Evolutionary conservation across 345 rosid genomes (phyloP), one percentile per base, ranked within the genome.

Genomic region (Psidium friedrichsthalianum): DNA sequence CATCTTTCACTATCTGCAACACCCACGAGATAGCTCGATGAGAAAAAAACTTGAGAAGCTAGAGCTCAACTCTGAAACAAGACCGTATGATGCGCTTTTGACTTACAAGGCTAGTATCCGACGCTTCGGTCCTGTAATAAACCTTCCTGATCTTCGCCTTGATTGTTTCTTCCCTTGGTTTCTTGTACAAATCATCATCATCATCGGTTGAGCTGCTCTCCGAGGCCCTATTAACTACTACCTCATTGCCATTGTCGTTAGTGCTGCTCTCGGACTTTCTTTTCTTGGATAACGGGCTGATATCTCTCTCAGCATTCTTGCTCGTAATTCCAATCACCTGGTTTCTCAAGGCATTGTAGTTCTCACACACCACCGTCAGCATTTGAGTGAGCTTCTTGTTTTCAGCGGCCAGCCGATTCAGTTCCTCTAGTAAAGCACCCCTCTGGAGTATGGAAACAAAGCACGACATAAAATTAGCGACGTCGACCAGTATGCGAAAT

Each of bases 201-300:
- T 93, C 95, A 83, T 95, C 98, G 36, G 94, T 95, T 4, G 98
- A 94, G 88, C 99, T 95, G 89, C 94, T 94, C 88, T 97, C 98
- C 1, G 98, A 94, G 9, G 89, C 91, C 74, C 95, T 90, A 61
- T 44, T 69, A 15, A 74, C 90, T 74, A 87, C 84, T 11, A 59
- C 89, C 36, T 89, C 89, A 14, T 82, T 54, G 47, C 82, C 84
- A 21, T 49, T 56, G 56, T 84, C 89, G 85, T 83, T 87, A 29
- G 15, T 27, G 86, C 91, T 90, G 53, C 90, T 89, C 80, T 69
- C 59, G 16, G 27, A 93, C 92, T 84, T 97, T 32, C 97, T 94
- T 86, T 95, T 95, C 94, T 88, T 95, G 20, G 94, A 91, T 27
- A 15, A 22, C 3, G 92, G 90, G 84, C 90, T 88, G 53, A 88